Evolutionary conservation across 192 early-diverging fungal species (phyloP).

Genomic region (Pecoramyces ruminantium): DNA sequence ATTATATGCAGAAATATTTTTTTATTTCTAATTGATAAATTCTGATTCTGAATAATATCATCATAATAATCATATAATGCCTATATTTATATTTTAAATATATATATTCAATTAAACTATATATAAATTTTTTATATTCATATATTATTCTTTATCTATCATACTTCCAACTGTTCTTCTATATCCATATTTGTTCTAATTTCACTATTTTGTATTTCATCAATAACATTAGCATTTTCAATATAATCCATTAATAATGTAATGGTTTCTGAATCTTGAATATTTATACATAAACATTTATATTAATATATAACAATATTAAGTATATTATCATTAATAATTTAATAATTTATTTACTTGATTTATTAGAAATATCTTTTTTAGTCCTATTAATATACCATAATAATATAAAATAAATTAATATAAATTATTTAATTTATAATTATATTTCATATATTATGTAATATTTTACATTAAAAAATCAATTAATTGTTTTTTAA

Average conservation of each 20-base stretch:
- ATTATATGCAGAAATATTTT: conserved; percentile 19
- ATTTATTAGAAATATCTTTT: not conserved
- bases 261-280: not conserved
- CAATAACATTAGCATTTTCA: not conserved
- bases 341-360: not conserved
- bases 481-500: not conserved
- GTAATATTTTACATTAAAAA: not conserved
- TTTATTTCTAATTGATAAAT: conserved; percentile 11
- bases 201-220: not conserved
- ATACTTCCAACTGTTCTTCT: not conserved
- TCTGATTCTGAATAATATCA: conserved; percentile 19
- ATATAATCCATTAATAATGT: not conserved
- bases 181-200: not conserved
- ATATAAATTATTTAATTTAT: no score
- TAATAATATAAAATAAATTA: no score
- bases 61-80: conserved; percentile 38
- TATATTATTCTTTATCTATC: not conserved
- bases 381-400: not conserved
- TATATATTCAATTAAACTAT: no score
- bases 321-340: not conserved
- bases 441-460: no score
- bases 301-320: not conserved
- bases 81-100: conserved; percentile 5
- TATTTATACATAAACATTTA: not conserved
- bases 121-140: no score